A percentile compares a stretch with the other conserved stretches of the same genome.
These are phyloP conservation scores for Ophiorrhiza pumila DNA, from an alignment of 257 asterid species.

Conservation along the genomic window DNA sequence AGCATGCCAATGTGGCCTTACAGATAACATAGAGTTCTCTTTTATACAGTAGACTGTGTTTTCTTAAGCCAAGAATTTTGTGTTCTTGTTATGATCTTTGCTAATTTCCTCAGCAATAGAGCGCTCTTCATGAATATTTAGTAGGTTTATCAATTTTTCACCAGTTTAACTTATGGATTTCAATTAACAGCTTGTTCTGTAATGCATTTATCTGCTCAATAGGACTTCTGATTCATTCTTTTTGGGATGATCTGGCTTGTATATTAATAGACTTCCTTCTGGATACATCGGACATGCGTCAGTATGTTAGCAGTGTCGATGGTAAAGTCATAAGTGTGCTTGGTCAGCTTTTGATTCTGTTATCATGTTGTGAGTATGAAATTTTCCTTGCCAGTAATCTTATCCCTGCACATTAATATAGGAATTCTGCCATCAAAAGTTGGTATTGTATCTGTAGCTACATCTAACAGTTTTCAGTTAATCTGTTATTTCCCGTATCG, in stretches of 20 bases:
- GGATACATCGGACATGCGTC: slow-evolving; percentile 1
- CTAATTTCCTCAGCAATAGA: not conserved
- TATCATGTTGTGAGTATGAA: not conserved
- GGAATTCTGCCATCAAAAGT: not conserved
- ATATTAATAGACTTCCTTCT: not conserved
- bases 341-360: not conserved
- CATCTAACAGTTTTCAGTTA: not conserved
- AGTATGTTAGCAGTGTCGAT: not conserved
- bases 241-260: not conserved
- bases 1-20: not conserved
- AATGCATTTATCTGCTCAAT: not conserved
- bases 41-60: not conserved
- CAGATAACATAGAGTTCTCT: not conserved
- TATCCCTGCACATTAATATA: not conserved
- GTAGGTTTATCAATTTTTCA: not conserved
- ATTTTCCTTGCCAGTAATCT: not conserved
- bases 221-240: not conserved
- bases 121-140: not conserved
- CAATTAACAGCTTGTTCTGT: not conserved
- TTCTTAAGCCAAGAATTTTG: not conserved
- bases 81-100: not conserved
- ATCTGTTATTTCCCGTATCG: not conserved
- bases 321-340: not conserved
- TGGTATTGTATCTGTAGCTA: not conserved
- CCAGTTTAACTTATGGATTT: not conserved